Percentiles rank a stretch among this genome's conserved stretches.
Conservation (phyloP, 164 flowering plant genomes). For the Magnolia sinica region DNA sequence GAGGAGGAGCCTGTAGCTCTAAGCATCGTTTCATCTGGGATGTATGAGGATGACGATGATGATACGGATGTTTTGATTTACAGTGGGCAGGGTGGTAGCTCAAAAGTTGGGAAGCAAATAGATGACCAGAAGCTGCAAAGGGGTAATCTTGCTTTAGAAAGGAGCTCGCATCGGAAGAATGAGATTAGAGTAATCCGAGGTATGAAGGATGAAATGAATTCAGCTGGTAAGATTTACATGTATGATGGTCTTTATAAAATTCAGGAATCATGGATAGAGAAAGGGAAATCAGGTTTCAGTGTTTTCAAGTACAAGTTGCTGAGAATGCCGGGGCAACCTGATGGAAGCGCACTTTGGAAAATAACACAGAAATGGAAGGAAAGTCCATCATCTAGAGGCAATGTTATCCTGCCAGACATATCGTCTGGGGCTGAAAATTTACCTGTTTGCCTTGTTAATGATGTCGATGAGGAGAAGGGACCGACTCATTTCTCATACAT, state of each 20-base stretch:
- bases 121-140: constrained; percentile 57
- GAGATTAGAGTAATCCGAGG: constrained; percentile 55
- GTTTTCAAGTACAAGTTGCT: constrained; percentile 47
- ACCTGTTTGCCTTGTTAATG: constrained; percentile 56
- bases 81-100: constrained; percentile 57
- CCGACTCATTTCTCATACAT: constrained; percentile 40
- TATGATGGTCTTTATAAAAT: constrained; percentile 60
- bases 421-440: constrained; percentile 45
- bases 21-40: constrained; percentile 58
- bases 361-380: constrained; percentile 41
- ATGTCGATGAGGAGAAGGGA: constrained; percentile 50
- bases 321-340: constrained; percentile 49
- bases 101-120: constrained; percentile 23
- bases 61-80: constrained; percentile 44
- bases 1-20: constrained; percentile 50
- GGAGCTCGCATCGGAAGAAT: constrained; percentile 40
- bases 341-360: constrained; percentile 45
- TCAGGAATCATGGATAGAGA: constrained; percentile 51
- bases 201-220: constrained; percentile 28
- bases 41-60: constrained; percentile 44
- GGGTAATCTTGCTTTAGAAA: constrained; percentile 61
- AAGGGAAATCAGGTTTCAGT: constrained; percentile 40
- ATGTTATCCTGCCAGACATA: constrained; percentile 40
- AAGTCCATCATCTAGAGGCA: constrained; percentile 25
- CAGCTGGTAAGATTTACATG: constrained; percentile 33